Evolutionary conservation across 2,329 filamentous ascomycete genomes (phyloP).

Genomic region (Trichophaea hybrida): DNA sequence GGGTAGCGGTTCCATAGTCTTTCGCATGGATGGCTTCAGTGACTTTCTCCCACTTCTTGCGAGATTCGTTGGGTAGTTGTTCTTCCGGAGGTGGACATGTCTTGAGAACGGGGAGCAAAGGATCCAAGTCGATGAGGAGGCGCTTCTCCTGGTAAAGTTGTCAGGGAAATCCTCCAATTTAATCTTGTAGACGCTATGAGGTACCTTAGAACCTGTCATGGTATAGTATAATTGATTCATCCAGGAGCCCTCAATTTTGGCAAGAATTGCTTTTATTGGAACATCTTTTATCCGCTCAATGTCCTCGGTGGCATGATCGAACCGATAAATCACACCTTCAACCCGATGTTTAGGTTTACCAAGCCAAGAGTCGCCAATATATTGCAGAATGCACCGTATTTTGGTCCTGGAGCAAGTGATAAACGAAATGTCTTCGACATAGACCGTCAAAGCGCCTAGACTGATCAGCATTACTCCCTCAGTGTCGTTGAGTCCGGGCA

Average conservation of each 20-base stretch:
- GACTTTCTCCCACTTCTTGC: constrained; percentile 74
- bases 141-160: constrained; percentile 23
- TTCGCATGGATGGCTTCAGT: constrained; percentile 72
- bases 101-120: constrained; percentile 67
- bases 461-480: constrained; percentile 33
- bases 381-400: constrained; percentile 83
- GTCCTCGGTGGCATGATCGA: constrained; percentile 67
- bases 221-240: constrained; percentile 55
- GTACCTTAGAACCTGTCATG: constrained; percentile 32
- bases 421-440: constrained; percentile 77
- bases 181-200: constrained; percentile 29
- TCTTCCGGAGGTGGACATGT: constrained; percentile 58
- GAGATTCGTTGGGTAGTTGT: constrained; percentile 79
- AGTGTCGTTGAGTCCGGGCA: constrained; percentile 24
- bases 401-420: constrained; percentile 80
- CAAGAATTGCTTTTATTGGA: constrained; percentile 67
- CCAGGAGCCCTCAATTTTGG: constrained; percentile 73
- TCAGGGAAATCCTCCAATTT: background rate
- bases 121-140: constrained; percentile 76
- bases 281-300: constrained; percentile 73
- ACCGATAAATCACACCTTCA: constrained; percentile 78
- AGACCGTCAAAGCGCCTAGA: constrained; percentile 53
- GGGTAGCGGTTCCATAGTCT: constrained; percentile 72
- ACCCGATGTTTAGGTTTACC: constrained; percentile 83
- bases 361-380: constrained; percentile 89